Percentiles rank a stretch among this genome's conserved stretches.
phyloP scores from a whole-genome alignment of 805 yeast genomes.

The Vanderwaltozyma yarrowii region DNA sequence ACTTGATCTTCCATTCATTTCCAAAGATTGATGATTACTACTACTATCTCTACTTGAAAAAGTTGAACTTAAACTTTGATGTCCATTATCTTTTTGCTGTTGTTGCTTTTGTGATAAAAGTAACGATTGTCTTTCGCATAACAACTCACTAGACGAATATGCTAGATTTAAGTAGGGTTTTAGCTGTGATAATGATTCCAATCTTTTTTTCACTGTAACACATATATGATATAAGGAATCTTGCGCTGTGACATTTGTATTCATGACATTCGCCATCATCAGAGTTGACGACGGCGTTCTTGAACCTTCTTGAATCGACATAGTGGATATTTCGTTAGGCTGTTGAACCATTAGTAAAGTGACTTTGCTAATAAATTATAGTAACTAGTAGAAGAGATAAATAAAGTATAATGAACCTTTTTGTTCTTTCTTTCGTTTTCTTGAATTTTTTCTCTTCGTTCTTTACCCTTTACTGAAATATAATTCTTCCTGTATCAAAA shows the following conservation, averaged over 20 bases:
- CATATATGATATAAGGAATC: slow-evolving; percentile 69
- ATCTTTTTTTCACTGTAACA: slow-evolving; percentile 40
- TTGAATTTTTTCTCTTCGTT: too few species aligned
- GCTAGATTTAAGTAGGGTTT: slow-evolving; percentile 58
- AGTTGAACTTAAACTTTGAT: slow-evolving; percentile 13
- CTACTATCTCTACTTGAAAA: slow-evolving; percentile 11
- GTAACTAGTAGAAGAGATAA: too few species aligned
- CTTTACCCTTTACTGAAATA: too few species aligned
- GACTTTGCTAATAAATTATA: too few species aligned
- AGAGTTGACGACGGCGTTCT: slow-evolving; percentile 3
- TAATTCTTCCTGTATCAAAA: too few species aligned
- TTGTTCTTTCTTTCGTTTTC: too few species aligned
- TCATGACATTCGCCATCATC: slow-evolving; percentile 39
- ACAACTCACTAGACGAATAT: slow-evolving; percentile 51
- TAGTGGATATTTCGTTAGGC: not conserved
- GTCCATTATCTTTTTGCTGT: slow-evolving; percentile 14
- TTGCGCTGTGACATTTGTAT: slow-evolving; percentile 47
- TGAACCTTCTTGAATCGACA: slow-evolving; percentile 2
- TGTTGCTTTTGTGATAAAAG: slow-evolving; percentile 33
- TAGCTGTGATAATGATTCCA: slow-evolving; percentile 56
- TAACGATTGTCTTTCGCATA: slow-evolving; percentile 64
- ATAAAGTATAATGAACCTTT: too few species aligned
- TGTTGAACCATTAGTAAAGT: not conserved
- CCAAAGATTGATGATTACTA: slow-evolving; percentile 9
- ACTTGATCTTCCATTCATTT: slow-evolving; percentile 25